Evolutionary conservation across 2,329 filamentous ascomycete genomes (phyloP), one percentile per base, ranked within the genome.

Genomic region (Chaetomium strumarium): DNA sequence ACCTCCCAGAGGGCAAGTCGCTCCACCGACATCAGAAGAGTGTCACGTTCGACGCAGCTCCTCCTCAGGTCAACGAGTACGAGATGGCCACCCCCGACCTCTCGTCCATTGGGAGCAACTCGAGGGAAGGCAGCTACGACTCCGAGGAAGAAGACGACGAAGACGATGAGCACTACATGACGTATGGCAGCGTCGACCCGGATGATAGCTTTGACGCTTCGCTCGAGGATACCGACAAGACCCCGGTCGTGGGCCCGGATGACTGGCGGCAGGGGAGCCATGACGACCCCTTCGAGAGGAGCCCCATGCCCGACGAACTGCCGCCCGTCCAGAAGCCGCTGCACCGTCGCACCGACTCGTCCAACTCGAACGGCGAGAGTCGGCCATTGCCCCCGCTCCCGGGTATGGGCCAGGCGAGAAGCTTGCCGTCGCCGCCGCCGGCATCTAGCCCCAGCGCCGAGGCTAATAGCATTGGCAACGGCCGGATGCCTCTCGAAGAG

Each of bases 121-220:
- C 92, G 12, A 86, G 92, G 9, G 90, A 96, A 64, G 90, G 90
- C 39, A 97, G 92, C 72, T 96, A 88, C 67, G 91, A 96, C 57
- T 92, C 89, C 0, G 83, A 88, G 31, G 85, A 89, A 12, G 83
- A 86, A 24, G 85, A 87, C 16, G 81, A 90, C 38, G 81, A 85
- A 24, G 86, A 90, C 41, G 76, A 76, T 40, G 72, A 74, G 17
- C 71, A 74, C 53, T 78, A 74, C 55, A 66, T 69, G 37, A 67
- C 77, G 9, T 80, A 80, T 40, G 83, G 80, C 24, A 79, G 78
- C 5, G 72, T 81, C 29, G 78, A 81, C 49, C 78, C 80, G 40
- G 88, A 92, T 39, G 92, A 96, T 65, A 96, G 92, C 72, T 97
- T 97, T 62, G 92, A 97, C 69, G 92, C 89, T 13, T 95, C 90